phyloP scores from a whole-genome alignment of 306 rosid species.

The Corylus heterophylla region DNA sequence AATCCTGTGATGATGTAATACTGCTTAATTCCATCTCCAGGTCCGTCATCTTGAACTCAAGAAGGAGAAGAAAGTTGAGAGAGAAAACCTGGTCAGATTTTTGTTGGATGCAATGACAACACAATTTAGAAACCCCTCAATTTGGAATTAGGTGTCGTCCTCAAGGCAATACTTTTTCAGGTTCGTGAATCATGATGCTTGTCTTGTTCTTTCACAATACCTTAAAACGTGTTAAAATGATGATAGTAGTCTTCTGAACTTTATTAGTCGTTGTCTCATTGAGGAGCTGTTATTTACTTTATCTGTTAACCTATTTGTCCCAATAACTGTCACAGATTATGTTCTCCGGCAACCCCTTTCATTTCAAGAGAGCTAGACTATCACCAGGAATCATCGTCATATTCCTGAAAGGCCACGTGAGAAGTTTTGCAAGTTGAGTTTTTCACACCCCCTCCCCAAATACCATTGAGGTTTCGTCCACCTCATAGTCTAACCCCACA shows the following conservation, averaged over 20 bases:
- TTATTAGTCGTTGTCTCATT: not conserved
- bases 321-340: not conserved
- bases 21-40: conserved; percentile 43
- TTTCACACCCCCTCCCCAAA: not conserved
- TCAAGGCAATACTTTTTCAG: conserved; percentile 17
- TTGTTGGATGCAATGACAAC: conserved; percentile 67
- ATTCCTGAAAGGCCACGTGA: not conserved
- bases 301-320: not conserved
- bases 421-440: not conserved
- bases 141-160: conserved; percentile 58
- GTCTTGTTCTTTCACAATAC: conserved; percentile 21
- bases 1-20: conserved; percentile 19
- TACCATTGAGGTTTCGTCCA: not conserved
- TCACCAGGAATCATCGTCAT: not conserved
- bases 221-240: not conserved
- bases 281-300: not conserved
- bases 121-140: conserved; percentile 76
- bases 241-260: not conserved
- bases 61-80: conserved; percentile 73
- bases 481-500: not conserved
- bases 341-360: not conserved
- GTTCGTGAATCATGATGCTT: conserved; percentile 25
- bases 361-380: not conserved
- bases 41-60: conserved; percentile 90
- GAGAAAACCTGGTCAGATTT: conserved; percentile 61